Evolutionary conservation across 2,329 filamentous ascomycete genomes (phyloP).

Genomic region (Penicillium sclerotigenum): DNA sequence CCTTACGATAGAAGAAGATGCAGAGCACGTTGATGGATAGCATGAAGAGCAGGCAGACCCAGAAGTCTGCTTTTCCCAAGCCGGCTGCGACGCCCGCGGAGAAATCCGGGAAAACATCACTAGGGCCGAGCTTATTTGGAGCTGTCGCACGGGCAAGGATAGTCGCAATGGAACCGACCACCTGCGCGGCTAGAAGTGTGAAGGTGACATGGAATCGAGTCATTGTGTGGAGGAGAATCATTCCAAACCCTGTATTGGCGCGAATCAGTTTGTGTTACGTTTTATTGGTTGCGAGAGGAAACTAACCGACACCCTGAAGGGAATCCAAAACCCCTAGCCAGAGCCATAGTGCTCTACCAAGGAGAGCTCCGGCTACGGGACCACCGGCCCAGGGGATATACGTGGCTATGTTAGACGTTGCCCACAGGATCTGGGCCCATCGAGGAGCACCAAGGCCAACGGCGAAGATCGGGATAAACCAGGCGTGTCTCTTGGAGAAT

Average conservation of each 20-base stretch:
- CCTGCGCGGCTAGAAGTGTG: conserved; percentile 58
- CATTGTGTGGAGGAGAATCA: conserved; percentile 64
- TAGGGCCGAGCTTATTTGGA: conserved; percentile 59
- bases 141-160: conserved; percentile 60
- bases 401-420: conserved; percentile 56
- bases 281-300: background rate
- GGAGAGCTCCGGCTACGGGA: conserved; percentile 52
- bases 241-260: conserved; percentile 52
- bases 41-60: conserved; percentile 47
- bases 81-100: conserved; percentile 47
- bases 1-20: conserved; percentile 45
- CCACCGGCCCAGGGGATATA: conserved; percentile 60
- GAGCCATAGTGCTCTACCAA: conserved; percentile 60
- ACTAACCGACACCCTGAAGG: conserved; percentile 56
- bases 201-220: conserved; percentile 63
- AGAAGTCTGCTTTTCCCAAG: conserved; percentile 19
- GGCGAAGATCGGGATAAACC: conserved; percentile 67
- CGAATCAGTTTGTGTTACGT: background rate
- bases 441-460: conserved; percentile 63
- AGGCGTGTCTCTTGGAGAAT: conserved; percentile 59
- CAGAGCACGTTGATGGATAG: conserved; percentile 55
- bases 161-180: conserved; percentile 60
- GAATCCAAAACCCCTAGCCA: conserved; percentile 66
- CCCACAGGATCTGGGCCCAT: conserved; percentile 68
- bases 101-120: conserved; percentile 58